Percentiles rank a stretch among this genome's conserved stretches.
phyloP scores from a whole-genome alignment of 495 filamentous ascomycete genomes.

The Podospora bellae-mahoneyi region DNA sequence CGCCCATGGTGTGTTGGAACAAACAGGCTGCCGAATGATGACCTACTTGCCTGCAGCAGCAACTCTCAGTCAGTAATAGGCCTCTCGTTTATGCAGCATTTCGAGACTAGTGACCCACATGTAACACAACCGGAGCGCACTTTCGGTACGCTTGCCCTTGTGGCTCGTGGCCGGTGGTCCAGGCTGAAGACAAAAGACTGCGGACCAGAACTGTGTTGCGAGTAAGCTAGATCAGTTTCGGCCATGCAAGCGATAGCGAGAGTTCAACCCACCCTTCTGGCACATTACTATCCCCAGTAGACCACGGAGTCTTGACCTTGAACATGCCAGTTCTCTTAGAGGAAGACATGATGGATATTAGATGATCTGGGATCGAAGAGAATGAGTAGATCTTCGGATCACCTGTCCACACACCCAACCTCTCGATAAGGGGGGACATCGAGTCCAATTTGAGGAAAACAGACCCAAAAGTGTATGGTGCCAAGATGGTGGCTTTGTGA shows the following conservation, averaged over 20 bases:
- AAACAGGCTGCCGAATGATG: background rate
- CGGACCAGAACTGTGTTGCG: background rate
- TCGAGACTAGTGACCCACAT: conserved; percentile 38
- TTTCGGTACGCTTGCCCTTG: conserved; percentile 32
- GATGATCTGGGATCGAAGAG: background rate
- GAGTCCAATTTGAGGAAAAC: background rate
- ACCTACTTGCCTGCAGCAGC: conserved; percentile 29
- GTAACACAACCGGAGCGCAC: conserved; percentile 48
- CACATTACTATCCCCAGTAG: background rate
- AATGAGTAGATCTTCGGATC: background rate
- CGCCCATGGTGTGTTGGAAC: background rate
- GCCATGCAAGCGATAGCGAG: background rate
- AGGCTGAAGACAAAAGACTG: conserved; percentile 27
- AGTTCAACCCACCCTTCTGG: background rate
- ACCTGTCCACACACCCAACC: background rate
- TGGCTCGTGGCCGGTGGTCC: conserved; percentile 26
- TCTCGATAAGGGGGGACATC: background rate
- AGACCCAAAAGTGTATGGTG: background rate
- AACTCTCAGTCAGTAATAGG: background rate
- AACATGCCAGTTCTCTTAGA: background rate
- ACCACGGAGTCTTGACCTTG: background rate
- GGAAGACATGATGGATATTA: background rate
- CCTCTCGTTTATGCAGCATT: background rate
- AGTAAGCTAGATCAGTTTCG: background rate
- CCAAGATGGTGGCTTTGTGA: background rate